Conservation (phyloP, 768 basidiomycete genomes). For the Lactarius tabidus region DNA sequence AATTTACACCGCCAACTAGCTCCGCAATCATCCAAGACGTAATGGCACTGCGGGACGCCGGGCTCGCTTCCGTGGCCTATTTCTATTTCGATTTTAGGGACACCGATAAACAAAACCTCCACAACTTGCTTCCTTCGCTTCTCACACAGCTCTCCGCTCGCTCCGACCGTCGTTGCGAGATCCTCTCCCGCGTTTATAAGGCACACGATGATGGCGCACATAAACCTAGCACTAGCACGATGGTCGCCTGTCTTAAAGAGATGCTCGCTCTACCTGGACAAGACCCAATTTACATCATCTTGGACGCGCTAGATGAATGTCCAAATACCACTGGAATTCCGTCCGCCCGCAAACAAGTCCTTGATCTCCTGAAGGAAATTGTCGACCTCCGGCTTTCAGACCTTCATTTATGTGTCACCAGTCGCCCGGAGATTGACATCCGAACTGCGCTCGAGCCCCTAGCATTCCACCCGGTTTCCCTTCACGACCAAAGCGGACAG, state of each 20-base stretch:
- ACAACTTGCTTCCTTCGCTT: neutral
- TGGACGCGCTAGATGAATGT: constrained; percentile 1
- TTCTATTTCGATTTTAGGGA: neutral
- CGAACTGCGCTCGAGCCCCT: neutral
- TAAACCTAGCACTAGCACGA: neutral
- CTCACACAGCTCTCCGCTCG: neutral
- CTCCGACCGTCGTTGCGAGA: neutral
- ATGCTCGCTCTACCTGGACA: neutral
- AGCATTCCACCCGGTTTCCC: neutral
- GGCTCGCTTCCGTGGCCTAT: neutral
- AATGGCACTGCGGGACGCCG: neutral
- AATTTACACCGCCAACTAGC: neutral
- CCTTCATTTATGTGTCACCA: neutral
- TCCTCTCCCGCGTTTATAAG: neutral
- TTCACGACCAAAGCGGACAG: neutral
- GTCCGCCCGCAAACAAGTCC: neutral
- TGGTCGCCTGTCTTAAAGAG: neutral
- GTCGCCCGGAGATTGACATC: neutral
- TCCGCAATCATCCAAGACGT: constrained; percentile 1
- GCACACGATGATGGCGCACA: neutral
- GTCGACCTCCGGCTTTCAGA: neutral
- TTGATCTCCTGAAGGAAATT: neutral
- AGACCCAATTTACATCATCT: neutral
- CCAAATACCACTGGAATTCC: neutral
- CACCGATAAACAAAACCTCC: neutral